A percentile compares a stretch with the other conserved stretches of the same genome.
phyloP scores from a whole-genome alignment of 345 rosid species.

The Xanthoceras sorbifolium region DNA sequence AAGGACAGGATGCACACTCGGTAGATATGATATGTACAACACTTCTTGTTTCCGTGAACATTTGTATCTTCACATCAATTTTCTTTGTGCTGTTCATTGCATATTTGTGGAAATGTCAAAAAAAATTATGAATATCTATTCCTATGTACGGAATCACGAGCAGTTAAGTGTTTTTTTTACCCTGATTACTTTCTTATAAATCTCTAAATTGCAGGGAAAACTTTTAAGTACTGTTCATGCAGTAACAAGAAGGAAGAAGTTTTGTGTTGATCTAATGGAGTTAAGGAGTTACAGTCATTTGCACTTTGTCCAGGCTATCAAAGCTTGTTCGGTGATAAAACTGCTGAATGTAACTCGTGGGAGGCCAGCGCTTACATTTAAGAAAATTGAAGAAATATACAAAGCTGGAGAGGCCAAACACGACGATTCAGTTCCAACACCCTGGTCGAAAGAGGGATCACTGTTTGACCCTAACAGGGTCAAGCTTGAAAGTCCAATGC shows the following conservation, averaged over 20 bases:
- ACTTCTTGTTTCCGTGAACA: background rate
- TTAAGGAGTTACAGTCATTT: conserved; percentile 48
- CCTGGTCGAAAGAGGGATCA: conserved; percentile 31
- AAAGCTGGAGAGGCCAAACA: conserved; percentile 18
- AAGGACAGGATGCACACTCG: background rate
- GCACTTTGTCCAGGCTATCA: conserved; percentile 48
- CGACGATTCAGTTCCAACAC: conserved; percentile 19
- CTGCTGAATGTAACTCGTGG: conserved; percentile 41
- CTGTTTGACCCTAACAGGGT: conserved; percentile 15
- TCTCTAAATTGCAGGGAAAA: conserved; percentile 15
- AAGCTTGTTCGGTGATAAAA: conserved; percentile 36
- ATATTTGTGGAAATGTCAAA: background rate
- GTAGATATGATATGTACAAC: background rate
- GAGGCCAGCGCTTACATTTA: conserved; percentile 49
- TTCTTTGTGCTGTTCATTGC: background rate
- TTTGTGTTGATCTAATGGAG: conserved; percentile 43
- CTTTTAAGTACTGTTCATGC: background rate
- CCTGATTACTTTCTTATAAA: background rate
- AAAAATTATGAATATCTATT: background rate
- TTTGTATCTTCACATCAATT: background rate
- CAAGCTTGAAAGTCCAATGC: conserved; percentile 28
- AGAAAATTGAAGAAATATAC: conserved; percentile 48
- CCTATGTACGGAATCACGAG: background rate
- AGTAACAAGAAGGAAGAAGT: background rate
- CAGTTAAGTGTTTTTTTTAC: background rate